Evolutionary conservation across 805 yeast genomes (phyloP), one percentile per base, ranked within the genome.

Genomic region (Komagataella pastoris): DNA sequence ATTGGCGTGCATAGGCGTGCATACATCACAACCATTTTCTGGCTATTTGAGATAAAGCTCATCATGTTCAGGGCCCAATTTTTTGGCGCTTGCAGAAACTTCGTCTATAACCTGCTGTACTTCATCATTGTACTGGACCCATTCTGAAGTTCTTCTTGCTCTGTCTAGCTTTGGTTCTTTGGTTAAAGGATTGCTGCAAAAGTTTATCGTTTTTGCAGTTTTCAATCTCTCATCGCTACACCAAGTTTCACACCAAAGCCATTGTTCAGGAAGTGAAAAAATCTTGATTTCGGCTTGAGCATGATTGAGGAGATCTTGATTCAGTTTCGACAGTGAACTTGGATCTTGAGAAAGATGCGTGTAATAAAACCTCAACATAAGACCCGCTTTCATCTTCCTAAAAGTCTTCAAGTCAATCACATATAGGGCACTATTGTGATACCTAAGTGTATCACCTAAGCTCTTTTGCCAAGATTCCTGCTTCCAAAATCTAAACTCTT

Each of bases 201-300:
- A 67, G 60, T 88, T 96, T 55, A 88, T 85, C 8, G 90, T 84
- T 62, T 81, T 85, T 2, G 96, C 96, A 0, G 68, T 67, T 51
- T 62, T 63, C 53, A 83, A 66, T 36, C 78, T 68, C 49, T 75
- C 83, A 55, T 81, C 86, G 30, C 81, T 73, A 64, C 96, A 86
- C 96, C 96, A 88, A 0, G 96, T 88, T 61, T 88, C 96, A 66
- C 95, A 88, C 96, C 96, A 88, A 44, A 87, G 68, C 95, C 95
- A 88, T 47, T 86, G 89, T 57, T 83, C 83, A 3, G 88, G 86
- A 47, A 88, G 69, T 7, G 93, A 82, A 59, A 71, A 76, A 17
- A 88, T n/a, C n/a, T n/a, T n/a, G n/a, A 19, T 19, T 19, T 19
- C 21, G 21, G n/a, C n/a, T n/a, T n/a, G n/a, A n/a, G n/a, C n/a